Base-by-base conservation (phyloP, 352 stramenopile species). In the Globisporangium cystogenes region DNA sequence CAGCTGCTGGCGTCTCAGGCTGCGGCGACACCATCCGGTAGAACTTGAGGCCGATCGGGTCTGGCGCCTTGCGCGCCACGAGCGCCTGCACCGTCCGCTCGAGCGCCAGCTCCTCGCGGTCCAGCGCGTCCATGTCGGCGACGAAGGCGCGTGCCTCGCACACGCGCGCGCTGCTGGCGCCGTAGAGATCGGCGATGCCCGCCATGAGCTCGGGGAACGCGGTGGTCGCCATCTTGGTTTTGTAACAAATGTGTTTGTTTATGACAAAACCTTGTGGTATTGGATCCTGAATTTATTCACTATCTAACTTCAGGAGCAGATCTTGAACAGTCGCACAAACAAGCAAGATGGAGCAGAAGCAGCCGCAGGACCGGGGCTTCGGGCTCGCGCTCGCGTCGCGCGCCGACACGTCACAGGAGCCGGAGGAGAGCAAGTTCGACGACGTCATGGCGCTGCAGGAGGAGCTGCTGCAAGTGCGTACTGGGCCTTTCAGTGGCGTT, bases 31-130 rank as follows among this genome's bases (percentile, higher is more conserved):
- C 29, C 29, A 35, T 35, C 18, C 67, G 72, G 37, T 86, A 70
- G 52, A 84, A 87, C 46, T 79, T 79, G 36, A 83, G 64, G 18
- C 77, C 77, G 16, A 86, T 86, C 1, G 77, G 77, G n/a, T 61
- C 46, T 0, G 74, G 53, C 16, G 71, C 77, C 42, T 61, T 58
- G 7, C 75, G 72, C 36, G 79, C 67, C 31, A 89, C 77, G 18
- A 86, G 55, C 51, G 68, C 57, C 29, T 72, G 73, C 35, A 87
- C 60, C 27, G 67, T 81, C 1, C 53, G 65, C 61, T 82, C 72
- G 23, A 89, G 53, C 26, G 72, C 72, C 46, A 63, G 58, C 53
- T 89, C 78, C 51, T 87, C 70, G 14, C 64, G 65, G 31, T 89
- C 78, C 16, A 89, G 55, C 33, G 79, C 73, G 15, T 84, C 68